These are phyloP conservation scores for Cladosporium velox DNA, from an alignment of 2,329 filamentous ascomycete species.

Conservation along the genomic window DNA sequence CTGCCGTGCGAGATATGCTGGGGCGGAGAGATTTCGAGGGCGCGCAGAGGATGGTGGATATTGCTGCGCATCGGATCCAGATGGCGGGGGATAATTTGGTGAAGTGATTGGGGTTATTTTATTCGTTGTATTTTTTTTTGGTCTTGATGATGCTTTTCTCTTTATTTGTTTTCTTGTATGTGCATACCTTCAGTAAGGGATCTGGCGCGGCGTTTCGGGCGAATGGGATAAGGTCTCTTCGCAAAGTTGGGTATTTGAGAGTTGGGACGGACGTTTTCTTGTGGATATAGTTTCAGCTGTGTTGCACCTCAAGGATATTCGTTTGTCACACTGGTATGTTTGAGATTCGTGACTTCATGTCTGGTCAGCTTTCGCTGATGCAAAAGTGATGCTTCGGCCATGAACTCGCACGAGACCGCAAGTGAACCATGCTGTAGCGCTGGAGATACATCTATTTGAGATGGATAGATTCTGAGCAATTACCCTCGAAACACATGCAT, in stretches of 20 bases:
- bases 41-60: conserved; percentile 69
- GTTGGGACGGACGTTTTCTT: background rate
- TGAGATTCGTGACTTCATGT: background rate
- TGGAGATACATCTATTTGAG: background rate
- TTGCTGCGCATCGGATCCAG: conserved; percentile 68
- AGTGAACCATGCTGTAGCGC: background rate
- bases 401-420: background rate
- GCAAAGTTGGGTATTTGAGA: background rate
- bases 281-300: background rate
- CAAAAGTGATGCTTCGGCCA: background rate
- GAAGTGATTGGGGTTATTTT: background rate
- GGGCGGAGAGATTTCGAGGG: conserved; percentile 69
- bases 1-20: conserved; percentile 80
- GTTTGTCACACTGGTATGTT: background rate
- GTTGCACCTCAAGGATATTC: background rate
- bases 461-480: background rate
- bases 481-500: too few relatives aligned
- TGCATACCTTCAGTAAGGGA: background rate
- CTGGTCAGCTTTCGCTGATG: too few relatives aligned
- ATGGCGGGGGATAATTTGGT: conserved; percentile 54
- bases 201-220: conserved; percentile 10
- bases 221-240: background rate
- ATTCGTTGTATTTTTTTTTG: background rate
- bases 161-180: background rate
- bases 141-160: background rate